phyloP scores from a whole-genome alignment of 1,284 basidiomycete genomes.

The Salmacisia buchloeana region DNA sequence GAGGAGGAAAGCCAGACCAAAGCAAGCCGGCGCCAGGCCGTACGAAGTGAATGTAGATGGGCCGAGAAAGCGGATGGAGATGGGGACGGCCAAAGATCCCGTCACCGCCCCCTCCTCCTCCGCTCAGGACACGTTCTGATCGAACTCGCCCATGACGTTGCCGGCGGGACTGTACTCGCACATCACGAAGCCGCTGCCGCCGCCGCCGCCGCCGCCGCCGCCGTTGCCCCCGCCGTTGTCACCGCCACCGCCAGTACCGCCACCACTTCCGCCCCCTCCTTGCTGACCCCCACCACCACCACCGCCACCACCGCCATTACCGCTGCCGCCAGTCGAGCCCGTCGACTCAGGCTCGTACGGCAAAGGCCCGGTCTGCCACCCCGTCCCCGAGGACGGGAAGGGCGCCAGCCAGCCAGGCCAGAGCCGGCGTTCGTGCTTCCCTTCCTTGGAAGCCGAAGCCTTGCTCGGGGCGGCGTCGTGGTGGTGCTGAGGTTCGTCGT shows the following conservation, averaged over 20 bases:
- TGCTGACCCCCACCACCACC: too few species aligned
- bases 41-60: neutral
- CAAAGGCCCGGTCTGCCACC: too few species aligned
- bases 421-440: neutral
- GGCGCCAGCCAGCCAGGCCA: neutral
- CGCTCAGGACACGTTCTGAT: constrained; percentile 1
- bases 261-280: neutral
- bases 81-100: neutral
- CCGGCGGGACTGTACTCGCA: constrained; percentile 8
- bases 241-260: neutral
- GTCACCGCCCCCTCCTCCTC: too few species aligned
- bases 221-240: neutral
- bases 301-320: neutral
- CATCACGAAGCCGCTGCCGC: neutral
- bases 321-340: neutral
- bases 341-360: too few species aligned
- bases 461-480: neutral
- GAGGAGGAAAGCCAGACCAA: neutral
- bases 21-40: neutral
- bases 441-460: neutral
- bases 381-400: neutral
- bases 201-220: neutral
- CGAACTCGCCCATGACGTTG: constrained; percentile 7
- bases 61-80: neutral
- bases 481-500: neutral